These are phyloP conservation scores for Pythium phragmitis DNA, from an alignment of 352 stramenopile genomes.

Conservation along the genomic window DNA sequence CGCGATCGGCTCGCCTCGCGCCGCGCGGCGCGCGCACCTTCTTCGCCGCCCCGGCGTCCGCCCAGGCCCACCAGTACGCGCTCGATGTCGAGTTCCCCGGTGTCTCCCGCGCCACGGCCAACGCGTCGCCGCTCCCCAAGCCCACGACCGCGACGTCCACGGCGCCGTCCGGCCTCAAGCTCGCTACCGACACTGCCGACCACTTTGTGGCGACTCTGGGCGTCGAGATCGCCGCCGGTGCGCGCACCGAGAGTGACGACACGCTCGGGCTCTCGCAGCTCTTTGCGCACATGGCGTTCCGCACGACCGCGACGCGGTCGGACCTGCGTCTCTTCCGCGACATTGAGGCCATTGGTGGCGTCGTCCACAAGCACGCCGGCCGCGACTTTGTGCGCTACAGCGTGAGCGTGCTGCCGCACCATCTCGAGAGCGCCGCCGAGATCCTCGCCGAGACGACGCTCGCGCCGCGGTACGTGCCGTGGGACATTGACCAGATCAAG, in stretches of 20 bases:
- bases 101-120: slow-evolving; percentile 40
- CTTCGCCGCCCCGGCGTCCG: slow-evolving; percentile 54
- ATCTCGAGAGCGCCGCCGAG: slow-evolving; percentile 58
- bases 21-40: slow-evolving; percentile 48
- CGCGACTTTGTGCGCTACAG: slow-evolving; percentile 80
- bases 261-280: slow-evolving; percentile 76
- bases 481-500: slow-evolving; percentile 79
- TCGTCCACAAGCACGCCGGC: slow-evolving; percentile 53
- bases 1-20: slow-evolving; percentile 26
- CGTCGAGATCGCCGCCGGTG: slow-evolving; percentile 60
- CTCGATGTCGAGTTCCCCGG: slow-evolving; percentile 66
- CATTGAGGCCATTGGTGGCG: slow-evolving; percentile 77
- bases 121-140: slow-evolving; percentile 25
- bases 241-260: slow-evolving; percentile 65
- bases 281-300: slow-evolving; percentile 85
- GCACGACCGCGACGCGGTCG: slow-evolving; percentile 63
- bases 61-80: slow-evolving; percentile 54
- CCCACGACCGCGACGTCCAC: slow-evolving; percentile 34
- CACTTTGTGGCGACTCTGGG: slow-evolving; percentile 59
- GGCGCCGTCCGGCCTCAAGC: slow-evolving; percentile 48
- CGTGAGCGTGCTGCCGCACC: slow-evolving; percentile 71
- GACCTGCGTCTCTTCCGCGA: slow-evolving; percentile 82
- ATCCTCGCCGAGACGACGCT: slow-evolving; percentile 84
- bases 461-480: slow-evolving; percentile 71
- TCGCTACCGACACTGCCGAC: slow-evolving; percentile 56